These are phyloP conservation scores for Lunularia cruciata DNA, from an alignment of 225 moss, liverwort and hornwort species.

Conservation along the genomic window DNA sequence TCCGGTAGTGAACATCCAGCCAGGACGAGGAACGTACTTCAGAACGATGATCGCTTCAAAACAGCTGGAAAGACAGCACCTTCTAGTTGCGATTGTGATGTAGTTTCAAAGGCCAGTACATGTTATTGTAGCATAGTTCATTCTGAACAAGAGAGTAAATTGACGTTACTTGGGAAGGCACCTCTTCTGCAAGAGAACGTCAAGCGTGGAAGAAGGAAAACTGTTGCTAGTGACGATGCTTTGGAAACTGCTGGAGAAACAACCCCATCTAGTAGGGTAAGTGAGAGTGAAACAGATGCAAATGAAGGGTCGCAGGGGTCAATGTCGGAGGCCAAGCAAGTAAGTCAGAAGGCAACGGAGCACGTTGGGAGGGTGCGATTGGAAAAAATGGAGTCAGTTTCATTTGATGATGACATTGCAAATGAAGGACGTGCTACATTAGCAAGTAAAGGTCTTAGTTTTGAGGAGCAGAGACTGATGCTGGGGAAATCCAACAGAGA, in stretches of 20 bases:
- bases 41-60: background rate
- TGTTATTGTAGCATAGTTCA: background rate
- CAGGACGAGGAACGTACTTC: background rate
- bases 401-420: background rate
- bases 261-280: background rate
- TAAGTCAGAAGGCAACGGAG: no score
- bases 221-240: background rate
- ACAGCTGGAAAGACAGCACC: background rate
- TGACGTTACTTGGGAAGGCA: background rate
- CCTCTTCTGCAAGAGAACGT: background rate
- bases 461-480: background rate
- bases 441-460: background rate
- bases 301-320: no score
- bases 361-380: no score
- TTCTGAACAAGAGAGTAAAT: background rate
- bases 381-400: no score
- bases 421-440: background rate
- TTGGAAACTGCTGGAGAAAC: background rate
- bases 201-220: background rate
- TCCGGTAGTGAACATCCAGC: background rate
- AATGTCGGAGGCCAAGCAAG: no score
- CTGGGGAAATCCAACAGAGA: background rate
- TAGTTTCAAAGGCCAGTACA: background rate
- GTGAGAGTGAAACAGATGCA: background rate
- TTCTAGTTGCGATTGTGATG: background rate